A percentile compares a stretch with the other conserved stretches of the same genome.
Conservation (phyloP, 148 eudicot species). For the Oxyria digyna region DNA sequence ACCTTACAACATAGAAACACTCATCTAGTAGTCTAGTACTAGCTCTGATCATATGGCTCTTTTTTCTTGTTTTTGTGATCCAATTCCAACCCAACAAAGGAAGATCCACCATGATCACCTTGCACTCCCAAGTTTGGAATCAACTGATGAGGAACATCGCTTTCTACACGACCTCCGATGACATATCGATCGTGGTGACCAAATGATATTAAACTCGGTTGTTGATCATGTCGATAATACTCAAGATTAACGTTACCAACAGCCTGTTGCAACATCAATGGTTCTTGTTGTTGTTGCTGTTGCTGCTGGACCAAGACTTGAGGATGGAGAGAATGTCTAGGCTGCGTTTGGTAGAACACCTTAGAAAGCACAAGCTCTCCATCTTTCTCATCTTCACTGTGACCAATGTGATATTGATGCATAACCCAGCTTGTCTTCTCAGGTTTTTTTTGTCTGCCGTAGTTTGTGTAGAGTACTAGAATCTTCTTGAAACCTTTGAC, state of each 20-base stretch:
- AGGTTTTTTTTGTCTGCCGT: conserved; percentile 74
- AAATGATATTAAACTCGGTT: conserved; percentile 26
- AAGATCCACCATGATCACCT: conserved; percentile 9
- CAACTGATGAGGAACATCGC: conserved; percentile 23
- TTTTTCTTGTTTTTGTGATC: not conserved
- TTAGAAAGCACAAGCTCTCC: conserved; percentile 82
- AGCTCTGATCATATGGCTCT: not conserved
- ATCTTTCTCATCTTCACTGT: conserved; percentile 74
- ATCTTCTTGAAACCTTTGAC: conserved; percentile 81
- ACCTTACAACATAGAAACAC: no score
- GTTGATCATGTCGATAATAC: conserved; percentile 21
- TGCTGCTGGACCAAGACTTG: conserved; percentile 12
- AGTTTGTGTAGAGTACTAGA: conserved; percentile 84
- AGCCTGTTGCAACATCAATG: not conserved
- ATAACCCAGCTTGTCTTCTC: conserved; percentile 96
- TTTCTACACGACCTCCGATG: conserved; percentile 21
- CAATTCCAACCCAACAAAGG: conserved; percentile 7
- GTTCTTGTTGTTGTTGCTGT: conserved; percentile 5
- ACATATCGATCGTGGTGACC: conserved; percentile 8
- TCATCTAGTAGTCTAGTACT: no score
- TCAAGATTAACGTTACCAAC: not conserved
- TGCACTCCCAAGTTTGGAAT: conserved; percentile 44
- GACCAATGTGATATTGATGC: conserved; percentile 93
- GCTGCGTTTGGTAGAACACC: conserved; percentile 93
- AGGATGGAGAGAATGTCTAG: conserved; percentile 51